Evolutionary conservation across 257 asterid species (phyloP).

Genomic region (Plantago elongata): DNA sequence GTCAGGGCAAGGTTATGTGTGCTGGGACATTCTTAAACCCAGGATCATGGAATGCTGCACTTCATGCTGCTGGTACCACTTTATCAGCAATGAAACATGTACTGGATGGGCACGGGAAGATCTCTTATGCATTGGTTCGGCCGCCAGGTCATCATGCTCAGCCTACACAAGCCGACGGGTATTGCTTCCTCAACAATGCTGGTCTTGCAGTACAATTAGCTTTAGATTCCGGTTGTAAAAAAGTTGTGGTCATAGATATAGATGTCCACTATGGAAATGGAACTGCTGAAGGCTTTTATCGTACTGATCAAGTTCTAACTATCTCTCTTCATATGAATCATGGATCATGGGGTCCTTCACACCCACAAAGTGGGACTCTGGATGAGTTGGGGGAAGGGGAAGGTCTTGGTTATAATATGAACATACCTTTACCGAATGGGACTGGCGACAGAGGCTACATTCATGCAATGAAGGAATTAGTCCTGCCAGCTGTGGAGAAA

Average conservation of each 20-base stretch:
- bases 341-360: constrained; percentile 98
- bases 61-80: constrained; percentile 85
- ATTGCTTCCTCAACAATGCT: constrained; percentile 86
- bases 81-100: constrained; percentile 77
- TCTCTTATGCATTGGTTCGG: constrained; percentile 69
- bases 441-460: constrained; percentile 76
- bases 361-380: constrained; percentile 71
- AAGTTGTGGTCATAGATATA: constrained; percentile 66
- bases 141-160: constrained; percentile 99
- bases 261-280: constrained; percentile 97
- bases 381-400: constrained; percentile 81
- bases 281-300: constrained; percentile 82
- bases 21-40: constrained; percentile 77
- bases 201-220: constrained; percentile 71
- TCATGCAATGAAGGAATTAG: constrained; percentile 53
- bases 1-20: constrained; percentile 41
- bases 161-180: constrained; percentile 84
- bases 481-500: constrained; percentile 56
- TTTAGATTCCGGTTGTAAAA: constrained; percentile 42
- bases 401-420: constrained; percentile 82
- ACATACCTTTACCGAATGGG: constrained; percentile 87
- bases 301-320: constrained; percentile 62
- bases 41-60: constrained; percentile 85
- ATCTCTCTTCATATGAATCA: constrained; percentile 93
- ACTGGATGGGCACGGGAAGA: constrained; percentile 49